These are phyloP conservation scores for Litsea cubeba DNA, from an alignment of 164 flowering plant genomes.

Conservation along the genomic window DNA sequence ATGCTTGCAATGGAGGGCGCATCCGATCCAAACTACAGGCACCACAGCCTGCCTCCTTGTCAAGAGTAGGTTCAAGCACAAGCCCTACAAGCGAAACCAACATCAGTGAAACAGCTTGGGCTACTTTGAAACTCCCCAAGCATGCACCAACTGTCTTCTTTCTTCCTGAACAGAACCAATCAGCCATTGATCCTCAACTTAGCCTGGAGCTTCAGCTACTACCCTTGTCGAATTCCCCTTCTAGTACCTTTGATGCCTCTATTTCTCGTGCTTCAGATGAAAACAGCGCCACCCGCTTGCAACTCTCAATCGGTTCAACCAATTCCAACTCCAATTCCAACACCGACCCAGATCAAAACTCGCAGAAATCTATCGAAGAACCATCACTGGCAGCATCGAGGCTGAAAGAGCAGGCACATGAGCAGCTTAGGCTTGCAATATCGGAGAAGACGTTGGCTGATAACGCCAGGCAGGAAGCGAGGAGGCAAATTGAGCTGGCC, in stretches of 20 bases:
- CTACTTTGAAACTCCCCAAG: conserved; percentile 22
- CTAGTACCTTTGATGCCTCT: conserved; percentile 6
- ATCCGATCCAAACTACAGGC: conserved; percentile 38
- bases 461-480: conserved; percentile 65
- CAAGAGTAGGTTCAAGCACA: conserved; percentile 69
- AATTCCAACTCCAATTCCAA: conserved; percentile 7
- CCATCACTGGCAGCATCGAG: not conserved
- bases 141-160: not conserved
- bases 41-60: conserved; percentile 48
- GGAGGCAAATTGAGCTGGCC: conserved; percentile 68
- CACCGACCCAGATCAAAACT: conserved; percentile 2
- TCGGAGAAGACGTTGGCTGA: conserved; percentile 72
- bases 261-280: conserved; percentile 28
- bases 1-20: conserved; percentile 65
- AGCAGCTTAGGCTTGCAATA: conserved; percentile 57
- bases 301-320: conserved; percentile 70
- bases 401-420: conserved; percentile 46
- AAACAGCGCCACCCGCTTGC: conserved; percentile 50
- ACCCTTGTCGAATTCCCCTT: conserved; percentile 24
- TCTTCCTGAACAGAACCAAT: not conserved
- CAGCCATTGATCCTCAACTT: conserved; percentile 12
- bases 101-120: conserved; percentile 43
- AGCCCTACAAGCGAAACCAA: conserved; percentile 82
- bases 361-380: conserved; percentile 8
- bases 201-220: conserved; percentile 77